phyloP scores from a whole-genome alignment of 257 asterid species.

The Solanum ossicruentum region DNA sequence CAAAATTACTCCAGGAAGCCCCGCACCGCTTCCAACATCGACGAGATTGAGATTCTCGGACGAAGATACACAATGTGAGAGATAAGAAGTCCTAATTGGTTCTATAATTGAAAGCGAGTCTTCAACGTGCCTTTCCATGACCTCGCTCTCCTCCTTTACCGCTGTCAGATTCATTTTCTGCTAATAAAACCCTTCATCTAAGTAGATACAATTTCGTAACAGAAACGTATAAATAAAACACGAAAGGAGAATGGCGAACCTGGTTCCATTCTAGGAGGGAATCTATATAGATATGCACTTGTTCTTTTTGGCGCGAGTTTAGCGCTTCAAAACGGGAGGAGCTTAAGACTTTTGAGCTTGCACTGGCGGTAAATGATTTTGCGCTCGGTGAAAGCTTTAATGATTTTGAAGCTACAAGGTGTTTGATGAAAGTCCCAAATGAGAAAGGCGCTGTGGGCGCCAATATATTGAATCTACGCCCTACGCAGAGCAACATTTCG shows the following conservation, averaged over 20 bases:
- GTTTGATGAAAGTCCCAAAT: slow-evolving; percentile 54
- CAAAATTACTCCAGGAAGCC: slow-evolving; percentile 83
- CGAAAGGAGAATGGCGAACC: slow-evolving; percentile 18
- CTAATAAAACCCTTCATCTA: not conserved
- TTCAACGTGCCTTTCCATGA: slow-evolving; percentile 85
- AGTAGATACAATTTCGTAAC: not conserved
- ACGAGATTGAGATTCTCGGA: slow-evolving; percentile 52
- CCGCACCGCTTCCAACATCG: slow-evolving; percentile 96
- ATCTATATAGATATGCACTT: slow-evolving; percentile 47
- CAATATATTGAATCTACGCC: slow-evolving; percentile 1
- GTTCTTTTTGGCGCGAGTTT: slow-evolving; percentile 42
- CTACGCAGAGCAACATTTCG: slow-evolving; percentile 26
- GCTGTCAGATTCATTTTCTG: slow-evolving; percentile 95
- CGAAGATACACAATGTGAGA: slow-evolving; percentile 40
- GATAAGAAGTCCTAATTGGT: slow-evolving; percentile 45
- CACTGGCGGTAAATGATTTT: slow-evolving; percentile 6
- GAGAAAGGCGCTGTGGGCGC: slow-evolving; percentile 11
- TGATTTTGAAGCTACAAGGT: slow-evolving; percentile 18
- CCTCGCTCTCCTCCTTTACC: slow-evolving; percentile 62
- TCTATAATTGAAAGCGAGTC: slow-evolving; percentile 70
- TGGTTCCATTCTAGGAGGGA: slow-evolving; percentile 90
- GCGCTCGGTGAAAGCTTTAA: slow-evolving; percentile 8
- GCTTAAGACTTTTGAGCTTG: slow-evolving; percentile 5
- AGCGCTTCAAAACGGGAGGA: slow-evolving; percentile 32
- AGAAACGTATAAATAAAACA: not conserved